These are phyloP conservation scores for Russula sp. DNA, from an alignment of 768 basidiomycete species.

Conservation along the genomic window DNA sequence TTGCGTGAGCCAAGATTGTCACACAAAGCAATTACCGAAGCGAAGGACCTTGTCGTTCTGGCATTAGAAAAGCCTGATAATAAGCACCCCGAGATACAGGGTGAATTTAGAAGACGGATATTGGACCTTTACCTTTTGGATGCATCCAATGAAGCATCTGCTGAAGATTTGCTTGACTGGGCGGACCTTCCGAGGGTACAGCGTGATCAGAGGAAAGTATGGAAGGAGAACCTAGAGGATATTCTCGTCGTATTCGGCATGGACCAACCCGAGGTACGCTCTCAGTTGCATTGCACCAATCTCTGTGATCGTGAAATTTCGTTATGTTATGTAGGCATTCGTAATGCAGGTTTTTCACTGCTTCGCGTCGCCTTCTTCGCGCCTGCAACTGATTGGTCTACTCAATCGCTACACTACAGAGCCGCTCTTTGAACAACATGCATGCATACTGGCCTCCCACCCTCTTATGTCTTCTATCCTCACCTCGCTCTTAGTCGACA, in stretches of 20 bases:
- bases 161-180: constrained; percentile 69
- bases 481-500: constrained; percentile 63
- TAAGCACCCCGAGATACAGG: constrained; percentile 41
- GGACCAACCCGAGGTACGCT: constrained; percentile 55
- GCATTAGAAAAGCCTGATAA: constrained; percentile 47
- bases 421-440: constrained; percentile 41
- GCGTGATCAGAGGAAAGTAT: constrained; percentile 49
- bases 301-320: neutral
- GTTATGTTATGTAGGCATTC: constrained; percentile 44
- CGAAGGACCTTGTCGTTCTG: constrained; percentile 62
- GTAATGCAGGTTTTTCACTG: constrained; percentile 58
- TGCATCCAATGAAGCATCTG: constrained; percentile 67
- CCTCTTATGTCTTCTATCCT: constrained; percentile 59
- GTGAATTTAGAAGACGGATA: constrained; percentile 59
- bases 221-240: constrained; percentile 78
- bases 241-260: constrained; percentile 59
- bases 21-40: constrained; percentile 48
- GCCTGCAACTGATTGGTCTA: constrained; percentile 64
- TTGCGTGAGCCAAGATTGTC: constrained; percentile 67
- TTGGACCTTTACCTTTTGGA: constrained; percentile 74
- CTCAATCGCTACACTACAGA: constrained; percentile 56
- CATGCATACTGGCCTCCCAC: constrained; percentile 48
- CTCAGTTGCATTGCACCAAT: neutral
- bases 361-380: constrained; percentile 51
- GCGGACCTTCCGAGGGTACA: constrained; percentile 56